A percentile compares a stretch with the other conserved stretches of the same genome.
These are phyloP conservation scores for Magnolia changhungtana DNA, from an alignment of 164 flowering plant species.

Conservation along the genomic window DNA sequence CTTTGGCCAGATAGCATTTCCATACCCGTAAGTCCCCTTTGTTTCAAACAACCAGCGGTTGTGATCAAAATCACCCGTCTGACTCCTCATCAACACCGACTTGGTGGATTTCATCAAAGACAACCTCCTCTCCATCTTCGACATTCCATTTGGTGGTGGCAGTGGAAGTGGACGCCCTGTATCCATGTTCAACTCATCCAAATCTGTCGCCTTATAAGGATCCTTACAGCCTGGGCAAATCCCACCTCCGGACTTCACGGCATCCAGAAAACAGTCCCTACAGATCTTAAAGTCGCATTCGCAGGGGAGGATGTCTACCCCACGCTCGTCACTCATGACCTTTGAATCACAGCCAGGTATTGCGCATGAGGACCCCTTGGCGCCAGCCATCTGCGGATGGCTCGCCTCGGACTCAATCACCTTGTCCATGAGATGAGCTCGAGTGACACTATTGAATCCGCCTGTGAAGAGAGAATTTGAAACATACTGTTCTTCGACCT, in stretches of 20 bases:
- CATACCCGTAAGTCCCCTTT: constrained; percentile 71
- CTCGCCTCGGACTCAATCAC: constrained; percentile 61
- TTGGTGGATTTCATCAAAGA: constrained; percentile 46
- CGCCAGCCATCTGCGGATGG: constrained; percentile 67
- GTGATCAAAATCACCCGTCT: constrained; percentile 71
- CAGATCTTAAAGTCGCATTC: constrained; percentile 75
- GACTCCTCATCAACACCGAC: constrained; percentile 48
- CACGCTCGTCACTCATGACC: constrained; percentile 63
- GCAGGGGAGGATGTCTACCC: constrained; percentile 53
- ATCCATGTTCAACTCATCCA: constrained; percentile 40
- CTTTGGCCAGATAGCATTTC: constrained; percentile 67
- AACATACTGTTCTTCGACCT: constrained; percentile 69
- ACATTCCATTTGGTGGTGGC: constrained; percentile 33
- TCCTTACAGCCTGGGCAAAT: constrained; percentile 79
- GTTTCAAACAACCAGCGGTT: constrained; percentile 80
- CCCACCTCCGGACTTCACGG: constrained; percentile 45
- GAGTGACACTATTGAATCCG: constrained; percentile 52
- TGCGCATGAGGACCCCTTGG: constrained; percentile 49
- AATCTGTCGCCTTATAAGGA: constrained; percentile 46
- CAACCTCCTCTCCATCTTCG: constrained; percentile 42
- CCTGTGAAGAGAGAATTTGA: constrained; percentile 65
- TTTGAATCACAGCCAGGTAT: constrained; percentile 69
- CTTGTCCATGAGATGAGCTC: constrained; percentile 73
- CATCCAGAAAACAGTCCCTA: constrained; percentile 66
- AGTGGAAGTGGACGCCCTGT: constrained; percentile 31